Conservation (phyloP, 768 basidiomycete species). For the Xerocomellus chrysenteron region DNA sequence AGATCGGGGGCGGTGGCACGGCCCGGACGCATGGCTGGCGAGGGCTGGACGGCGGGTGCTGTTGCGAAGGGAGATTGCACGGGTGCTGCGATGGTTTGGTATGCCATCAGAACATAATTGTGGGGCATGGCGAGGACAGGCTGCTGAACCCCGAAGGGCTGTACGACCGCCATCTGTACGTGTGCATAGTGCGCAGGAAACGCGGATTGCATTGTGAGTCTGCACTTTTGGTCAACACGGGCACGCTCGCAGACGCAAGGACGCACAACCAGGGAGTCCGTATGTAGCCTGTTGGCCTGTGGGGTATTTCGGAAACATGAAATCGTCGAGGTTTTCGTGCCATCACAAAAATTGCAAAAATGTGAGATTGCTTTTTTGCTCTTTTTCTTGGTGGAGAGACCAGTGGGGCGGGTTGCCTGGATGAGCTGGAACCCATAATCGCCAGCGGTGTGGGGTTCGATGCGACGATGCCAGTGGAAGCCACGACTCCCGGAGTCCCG, state of each 20-base stretch:
- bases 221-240: constrained; percentile 16
- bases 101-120: too few relatives aligned
- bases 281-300: constrained; percentile 4
- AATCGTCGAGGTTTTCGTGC: constrained; percentile 19
- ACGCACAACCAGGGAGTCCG: constrained; percentile 27
- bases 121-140: constrained; percentile 25
- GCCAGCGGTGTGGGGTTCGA: too few relatives aligned
- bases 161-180: constrained; percentile 23
- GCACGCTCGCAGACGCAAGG: not conserved
- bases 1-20: too few relatives aligned
- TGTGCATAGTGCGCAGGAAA: constrained; percentile 32
- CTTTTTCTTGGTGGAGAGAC: constrained; percentile 6
- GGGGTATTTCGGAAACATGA: constrained; percentile 16
- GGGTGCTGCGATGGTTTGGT: too few relatives aligned
- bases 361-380: constrained; percentile 19
- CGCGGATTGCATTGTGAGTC: constrained; percentile 24
- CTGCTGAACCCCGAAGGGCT: constrained; percentile 27
- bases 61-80: too few relatives aligned
- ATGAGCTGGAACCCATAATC: too few relatives aligned
- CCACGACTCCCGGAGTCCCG: too few relatives aligned
- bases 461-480: too few relatives aligned
- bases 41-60: too few relatives aligned
- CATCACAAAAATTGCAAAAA: too few relatives aligned
- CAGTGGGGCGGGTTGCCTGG: too few relatives aligned
- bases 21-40: too few relatives aligned